Evolutionary conservation across 129 eudicot genomes (phyloP), one percentile per base, ranked within the genome.

Genomic region (Scalesia atractyloides): DNA sequence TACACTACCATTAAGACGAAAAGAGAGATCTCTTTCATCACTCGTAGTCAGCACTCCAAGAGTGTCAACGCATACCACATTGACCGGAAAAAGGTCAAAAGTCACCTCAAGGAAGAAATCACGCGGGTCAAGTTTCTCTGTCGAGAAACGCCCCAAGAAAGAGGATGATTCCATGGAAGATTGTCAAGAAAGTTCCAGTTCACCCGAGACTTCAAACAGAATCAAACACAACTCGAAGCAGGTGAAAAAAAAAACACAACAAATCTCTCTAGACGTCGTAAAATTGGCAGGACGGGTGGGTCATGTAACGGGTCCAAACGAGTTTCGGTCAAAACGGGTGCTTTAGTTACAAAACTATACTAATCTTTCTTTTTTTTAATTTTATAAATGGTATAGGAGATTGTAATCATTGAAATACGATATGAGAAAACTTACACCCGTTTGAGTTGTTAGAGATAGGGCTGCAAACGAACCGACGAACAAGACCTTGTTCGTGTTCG

Each of bases 21-120:
- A 89, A 76, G 97, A 92, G 74, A 85, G 96, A 73, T 89, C 96
- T 67, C 89, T 92, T 52, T 92, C 97, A 19, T 89, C 96, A 43
- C 68, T 92, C 54, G 97, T 83, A 73, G 89, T 89, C 74, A 82
- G 81, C 77, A 81, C 97, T 36, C 96, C 97, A 12, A 76, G 88
- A 75, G 91, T 92, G 48, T 82, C 93, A 59, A 13, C 90, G 47
- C 87, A 86, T 66, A 33, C 75, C 77, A 80, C 87, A 13, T 59
- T 85, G 91, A 86, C 96, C n/a, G 94, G 97, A 54, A 81, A 86
- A 80, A 86, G 91, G 77, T 82, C 96, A 39, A 92, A 74, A 81
- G 86, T 79, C 36, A 68, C 74, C 36, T 67, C 89, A 46, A 89
- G 91, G 60, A 92, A 92, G 77, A 75, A 88, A 63, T 70, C 74